Evolutionary conservation across 208 protist genomes (phyloP).

Genomic region (Acanthamoeba culbertsoni): DNA sequence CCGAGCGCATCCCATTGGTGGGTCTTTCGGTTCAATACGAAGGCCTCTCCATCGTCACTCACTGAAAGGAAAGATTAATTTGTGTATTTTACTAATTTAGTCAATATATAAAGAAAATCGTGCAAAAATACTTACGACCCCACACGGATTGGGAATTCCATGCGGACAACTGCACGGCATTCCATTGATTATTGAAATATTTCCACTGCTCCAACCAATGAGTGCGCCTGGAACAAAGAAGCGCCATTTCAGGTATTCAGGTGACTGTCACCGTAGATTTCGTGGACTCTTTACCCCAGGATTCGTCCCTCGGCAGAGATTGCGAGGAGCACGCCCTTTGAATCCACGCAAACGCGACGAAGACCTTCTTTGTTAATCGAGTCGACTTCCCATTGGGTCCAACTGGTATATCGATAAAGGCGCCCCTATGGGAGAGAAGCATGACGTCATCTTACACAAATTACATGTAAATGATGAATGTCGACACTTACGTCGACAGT

Average conservation of each 20-base stretch:
- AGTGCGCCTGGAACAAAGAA: not conserved
- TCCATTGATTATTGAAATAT: not conserved
- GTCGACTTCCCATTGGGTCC: not conserved
- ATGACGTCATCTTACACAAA: not conserved
- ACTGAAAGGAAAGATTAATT: too few species aligned
- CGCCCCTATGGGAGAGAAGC: not conserved
- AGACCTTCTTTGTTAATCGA: not conserved
- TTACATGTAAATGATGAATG: not conserved
- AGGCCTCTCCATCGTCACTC: not conserved
- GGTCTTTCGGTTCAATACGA: not conserved
- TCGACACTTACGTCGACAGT: not conserved
- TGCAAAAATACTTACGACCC: too few species aligned
- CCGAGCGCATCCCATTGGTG: not conserved
- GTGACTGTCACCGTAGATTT: not conserved
- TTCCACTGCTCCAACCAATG: conserved; percentile 10
- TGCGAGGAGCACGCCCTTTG: not conserved
- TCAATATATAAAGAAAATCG: too few species aligned
- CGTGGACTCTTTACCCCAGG: not conserved
- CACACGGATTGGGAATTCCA: not conserved
- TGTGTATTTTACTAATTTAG: too few species aligned
- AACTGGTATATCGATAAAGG: not conserved
- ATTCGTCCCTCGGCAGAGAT: not conserved
- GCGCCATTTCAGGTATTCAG: not conserved
- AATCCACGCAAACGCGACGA: not conserved
- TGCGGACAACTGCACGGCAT: not conserved